A percentile compares a stretch with the other conserved stretches of the same genome.
Evolutionary conservation across 73 alveolate genomes (phyloP).

Genomic region (Symbiodinium natans): DNA sequence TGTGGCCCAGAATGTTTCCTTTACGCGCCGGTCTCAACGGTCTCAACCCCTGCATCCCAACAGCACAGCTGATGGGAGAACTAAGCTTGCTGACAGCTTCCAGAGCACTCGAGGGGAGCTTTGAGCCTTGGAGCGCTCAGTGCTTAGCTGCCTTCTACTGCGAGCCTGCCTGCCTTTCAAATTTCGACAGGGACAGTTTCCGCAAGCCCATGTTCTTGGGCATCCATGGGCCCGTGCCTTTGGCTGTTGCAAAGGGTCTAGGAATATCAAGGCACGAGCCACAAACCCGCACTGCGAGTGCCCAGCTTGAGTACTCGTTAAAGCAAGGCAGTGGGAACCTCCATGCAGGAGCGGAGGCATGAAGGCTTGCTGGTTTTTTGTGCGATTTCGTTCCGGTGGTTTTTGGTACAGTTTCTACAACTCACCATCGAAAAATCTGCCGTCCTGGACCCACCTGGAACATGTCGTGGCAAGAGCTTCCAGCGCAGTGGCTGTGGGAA

Average conservation of each 20-base stretch:
- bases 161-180: neutral
- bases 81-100: neutral
- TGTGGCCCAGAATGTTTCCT: too few species aligned
- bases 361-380: too few species aligned
- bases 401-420: too few species aligned
- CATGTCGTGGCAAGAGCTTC: neutral
- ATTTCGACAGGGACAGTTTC: neutral
- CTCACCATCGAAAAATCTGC: too few species aligned
- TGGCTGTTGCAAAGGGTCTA: too few species aligned
- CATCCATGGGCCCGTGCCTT: neutral
- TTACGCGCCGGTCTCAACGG: neutral
- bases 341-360: neutral
- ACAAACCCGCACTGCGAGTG: too few species aligned
- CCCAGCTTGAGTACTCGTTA: too few species aligned
- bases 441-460: neutral
- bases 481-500: neutral
- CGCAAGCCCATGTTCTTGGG: neutral
- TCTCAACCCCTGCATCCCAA: conserved; percentile 1
- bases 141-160: conserved; percentile 1
- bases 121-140: too few species aligned
- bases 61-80: neutral
- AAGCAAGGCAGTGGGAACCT: too few species aligned
- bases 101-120: neutral
- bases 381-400: too few species aligned
- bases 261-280: too few species aligned